Evolutionary conservation across 2,329 filamentous ascomycete species (phyloP).

Genomic region (Aureobasidium leucospermi): DNA sequence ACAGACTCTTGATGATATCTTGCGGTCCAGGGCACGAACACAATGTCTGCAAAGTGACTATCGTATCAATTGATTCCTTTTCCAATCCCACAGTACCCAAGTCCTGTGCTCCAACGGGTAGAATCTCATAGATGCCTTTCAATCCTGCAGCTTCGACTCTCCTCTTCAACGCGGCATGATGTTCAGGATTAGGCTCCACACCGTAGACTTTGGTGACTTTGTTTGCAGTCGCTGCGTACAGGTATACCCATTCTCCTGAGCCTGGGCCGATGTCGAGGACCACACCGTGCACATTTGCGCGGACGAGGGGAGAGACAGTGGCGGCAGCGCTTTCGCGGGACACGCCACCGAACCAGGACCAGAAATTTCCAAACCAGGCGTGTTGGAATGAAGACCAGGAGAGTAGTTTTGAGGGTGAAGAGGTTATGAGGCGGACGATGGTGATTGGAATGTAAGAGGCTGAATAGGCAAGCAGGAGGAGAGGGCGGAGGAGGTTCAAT

Average conservation of each 20-base stretch:
- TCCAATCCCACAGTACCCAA: constrained; percentile 42
- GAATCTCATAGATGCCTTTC: constrained; percentile 51
- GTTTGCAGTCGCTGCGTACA: constrained; percentile 36
- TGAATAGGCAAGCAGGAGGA: constrained; percentile 45
- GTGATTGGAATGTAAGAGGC: constrained; percentile 47
- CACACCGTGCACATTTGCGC: constrained; percentile 41
- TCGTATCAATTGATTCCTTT: constrained; percentile 48
- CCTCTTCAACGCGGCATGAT: constrained; percentile 42
- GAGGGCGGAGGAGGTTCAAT: constrained; percentile 26
- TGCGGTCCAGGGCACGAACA: constrained; percentile 58
- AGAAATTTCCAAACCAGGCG: constrained; percentile 56
- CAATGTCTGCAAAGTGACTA: constrained; percentile 55
- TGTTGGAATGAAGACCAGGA: constrained; percentile 28
- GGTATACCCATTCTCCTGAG: constrained; percentile 52
- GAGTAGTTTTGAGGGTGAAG: constrained; percentile 21
- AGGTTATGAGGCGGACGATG: constrained; percentile 33
- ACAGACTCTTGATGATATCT: constrained; percentile 48
- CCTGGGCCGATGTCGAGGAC: constrained; percentile 59
- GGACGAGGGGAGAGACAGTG: constrained; percentile 48
- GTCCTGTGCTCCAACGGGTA: constrained; percentile 56
- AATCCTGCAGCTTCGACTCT: constrained; percentile 48
- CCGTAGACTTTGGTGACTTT: constrained; percentile 47
- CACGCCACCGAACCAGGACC: constrained; percentile 47
- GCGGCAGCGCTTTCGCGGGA: constrained; percentile 38
- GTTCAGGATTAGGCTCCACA: constrained; percentile 55